Conservation (phyloP, 805 yeast species). For the Metschnikowia cerradonensis region DNA sequence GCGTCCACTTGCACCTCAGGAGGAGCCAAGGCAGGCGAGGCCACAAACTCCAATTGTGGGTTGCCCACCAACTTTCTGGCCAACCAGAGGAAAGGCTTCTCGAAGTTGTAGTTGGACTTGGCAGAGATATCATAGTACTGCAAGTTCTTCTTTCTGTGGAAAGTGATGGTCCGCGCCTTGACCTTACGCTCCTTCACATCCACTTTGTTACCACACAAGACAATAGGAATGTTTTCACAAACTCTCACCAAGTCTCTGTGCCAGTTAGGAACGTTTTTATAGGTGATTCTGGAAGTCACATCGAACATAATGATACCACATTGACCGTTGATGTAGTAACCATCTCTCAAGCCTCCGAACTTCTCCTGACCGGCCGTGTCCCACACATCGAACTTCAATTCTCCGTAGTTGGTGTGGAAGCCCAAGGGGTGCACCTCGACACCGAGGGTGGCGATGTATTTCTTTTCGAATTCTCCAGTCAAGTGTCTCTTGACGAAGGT, state of each 20-base stretch:
- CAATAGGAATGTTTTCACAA: slow-evolving; percentile 99
- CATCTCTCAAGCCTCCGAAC: slow-evolving; percentile 99
- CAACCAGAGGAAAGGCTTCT: slow-evolving; percentile 99
- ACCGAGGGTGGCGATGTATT: slow-evolving; percentile 98
- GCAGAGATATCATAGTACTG: slow-evolving; percentile 99
- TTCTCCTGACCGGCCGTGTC: slow-evolving; percentile 99
- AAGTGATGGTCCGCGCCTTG: slow-evolving; percentile 98
- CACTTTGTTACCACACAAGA: slow-evolving; percentile 98
- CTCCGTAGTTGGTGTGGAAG: slow-evolving; percentile 97
- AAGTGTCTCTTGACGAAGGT: slow-evolving; percentile 99
- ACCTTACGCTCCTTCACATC: slow-evolving; percentile 99
- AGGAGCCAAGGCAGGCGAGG: slow-evolving; percentile 98
- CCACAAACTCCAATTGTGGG: slow-evolving; percentile 97
- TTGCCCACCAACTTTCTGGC: slow-evolving; percentile 99
- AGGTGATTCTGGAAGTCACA: slow-evolving; percentile 98
- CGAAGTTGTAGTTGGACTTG: slow-evolving; percentile 98
- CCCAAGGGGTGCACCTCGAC: slow-evolving; percentile 99
- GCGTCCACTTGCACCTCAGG: slow-evolving; percentile 98
- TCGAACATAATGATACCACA: slow-evolving; percentile 99
- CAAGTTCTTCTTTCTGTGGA: slow-evolving; percentile 99
- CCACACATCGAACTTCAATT: slow-evolving; percentile 98
- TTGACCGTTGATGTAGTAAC: slow-evolving; percentile 98
- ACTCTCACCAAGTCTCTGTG: slow-evolving; percentile 99
- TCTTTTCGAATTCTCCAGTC: slow-evolving; percentile 99
- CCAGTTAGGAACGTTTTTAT: slow-evolving; percentile 99